phyloP scores from a whole-genome alignment of 129 eudicot species.

The Centaurea solstitialis region DNA sequence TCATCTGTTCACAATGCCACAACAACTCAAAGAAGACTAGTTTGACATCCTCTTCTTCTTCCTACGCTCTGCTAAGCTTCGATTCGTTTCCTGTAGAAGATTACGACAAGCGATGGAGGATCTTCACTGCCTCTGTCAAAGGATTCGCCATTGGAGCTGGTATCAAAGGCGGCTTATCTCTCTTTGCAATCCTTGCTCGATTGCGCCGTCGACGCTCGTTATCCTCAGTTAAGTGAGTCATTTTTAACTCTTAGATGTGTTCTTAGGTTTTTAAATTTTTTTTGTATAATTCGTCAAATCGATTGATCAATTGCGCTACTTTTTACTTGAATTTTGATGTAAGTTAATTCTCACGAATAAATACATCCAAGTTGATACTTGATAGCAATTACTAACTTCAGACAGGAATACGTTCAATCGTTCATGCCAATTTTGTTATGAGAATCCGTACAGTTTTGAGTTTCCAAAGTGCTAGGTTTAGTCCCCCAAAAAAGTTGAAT shows the following conservation, averaged over 20 bases:
- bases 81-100: slow-evolving; percentile 67
- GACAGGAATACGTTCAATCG: not conserved
- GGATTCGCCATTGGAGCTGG: slow-evolving; percentile 98
- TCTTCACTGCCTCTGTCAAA: slow-evolving; percentile 70
- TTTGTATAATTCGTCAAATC: not conserved
- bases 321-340: slow-evolving; percentile 12
- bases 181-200: slow-evolving; percentile 83
- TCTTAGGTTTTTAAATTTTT: not conserved
- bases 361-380: slow-evolving; percentile 1
- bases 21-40: slow-evolving; percentile 24
- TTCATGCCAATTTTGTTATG: not conserved
- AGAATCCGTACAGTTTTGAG: not conserved
- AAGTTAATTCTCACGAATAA: not conserved
- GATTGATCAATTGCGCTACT: not conserved
- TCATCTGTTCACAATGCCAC: slow-evolving; percentile 58
- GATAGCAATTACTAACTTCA: not conserved
- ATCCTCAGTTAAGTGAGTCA: slow-evolving; percentile 48
- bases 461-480: not conserved
- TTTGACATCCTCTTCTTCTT: slow-evolving; percentile 65
- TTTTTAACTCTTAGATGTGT: not conserved
- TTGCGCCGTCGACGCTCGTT: slow-evolving; percentile 65
- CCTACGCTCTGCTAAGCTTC: slow-evolving; percentile 67
- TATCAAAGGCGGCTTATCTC: slow-evolving; percentile 86
- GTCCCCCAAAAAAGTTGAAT: not conserved
- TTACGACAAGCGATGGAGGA: slow-evolving; percentile 71